These are phyloP conservation scores for Yarrowia sp. DNA, from an alignment of 805 yeast species.

Conservation along the genomic window DNA sequence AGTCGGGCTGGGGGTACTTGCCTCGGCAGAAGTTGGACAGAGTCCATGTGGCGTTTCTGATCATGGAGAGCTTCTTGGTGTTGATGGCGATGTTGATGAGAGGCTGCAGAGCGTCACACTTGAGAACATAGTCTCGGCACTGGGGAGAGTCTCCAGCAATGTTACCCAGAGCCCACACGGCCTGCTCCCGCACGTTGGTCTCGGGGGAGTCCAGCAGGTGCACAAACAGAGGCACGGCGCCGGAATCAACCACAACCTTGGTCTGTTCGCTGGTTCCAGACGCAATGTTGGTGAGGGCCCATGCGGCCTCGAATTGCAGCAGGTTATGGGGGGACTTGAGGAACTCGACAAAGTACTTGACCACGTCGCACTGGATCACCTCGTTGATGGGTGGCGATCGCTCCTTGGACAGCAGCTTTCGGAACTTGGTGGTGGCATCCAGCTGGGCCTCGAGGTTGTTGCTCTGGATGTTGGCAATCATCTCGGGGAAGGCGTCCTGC, in stretches of 20 bases:
- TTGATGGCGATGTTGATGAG: constrained; percentile 78
- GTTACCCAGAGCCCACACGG: constrained; percentile 98
- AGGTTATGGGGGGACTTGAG: constrained; percentile 79
- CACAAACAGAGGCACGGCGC: constrained; percentile 93
- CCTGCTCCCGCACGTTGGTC: constrained; percentile 95
- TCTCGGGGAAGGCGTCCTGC: constrained; percentile 72
- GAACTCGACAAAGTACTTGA: constrained; percentile 86
- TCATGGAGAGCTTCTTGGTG: constrained; percentile 78
- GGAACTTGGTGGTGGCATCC: constrained; percentile 88
- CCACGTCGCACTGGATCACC: constrained; percentile 92
- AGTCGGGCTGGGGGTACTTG: constrained; percentile 93
- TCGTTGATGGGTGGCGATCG: constrained; percentile 95
- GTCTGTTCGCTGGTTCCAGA: constrained; percentile 93
- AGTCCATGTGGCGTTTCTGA: constrained; percentile 98
- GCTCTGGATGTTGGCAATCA: constrained; percentile 82
- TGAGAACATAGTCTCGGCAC: constrained; percentile 87
- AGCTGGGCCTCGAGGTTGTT: constrained; percentile 79
- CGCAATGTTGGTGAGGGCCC: constrained; percentile 99
- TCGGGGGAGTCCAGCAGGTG: constrained; percentile 79
- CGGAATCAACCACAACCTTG: constrained; percentile 85
- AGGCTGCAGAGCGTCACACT: constrained; percentile 87
- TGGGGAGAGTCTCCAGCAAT: constrained; percentile 96
- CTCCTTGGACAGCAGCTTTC: constrained; percentile 92
- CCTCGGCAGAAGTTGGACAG: constrained; percentile 96
- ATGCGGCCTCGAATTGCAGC: constrained; percentile 96